Evolutionary conservation across 139 green algal genomes (phyloP).

Genomic region (Dunaliella primolecta): DNA sequence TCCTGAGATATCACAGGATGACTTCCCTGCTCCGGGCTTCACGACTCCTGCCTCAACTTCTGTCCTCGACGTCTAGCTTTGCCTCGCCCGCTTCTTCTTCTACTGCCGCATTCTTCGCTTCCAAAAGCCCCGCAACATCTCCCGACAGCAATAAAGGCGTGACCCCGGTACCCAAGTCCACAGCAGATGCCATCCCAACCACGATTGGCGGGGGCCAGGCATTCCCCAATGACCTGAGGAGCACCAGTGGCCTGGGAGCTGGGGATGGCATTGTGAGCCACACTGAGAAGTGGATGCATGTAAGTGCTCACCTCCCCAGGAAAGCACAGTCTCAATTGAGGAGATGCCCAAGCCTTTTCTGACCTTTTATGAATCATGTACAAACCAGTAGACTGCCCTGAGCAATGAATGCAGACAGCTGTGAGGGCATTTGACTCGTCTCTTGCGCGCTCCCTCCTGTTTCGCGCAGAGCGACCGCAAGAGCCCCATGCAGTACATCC

Average conservation of each 20-base stretch:
- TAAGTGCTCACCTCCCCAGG: constrained; percentile 16
- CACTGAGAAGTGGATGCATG: constrained; percentile 87
- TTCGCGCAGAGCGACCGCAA: constrained; percentile 27
- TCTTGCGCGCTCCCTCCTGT: neutral
- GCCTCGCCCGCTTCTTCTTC: neutral
- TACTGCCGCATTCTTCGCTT: too few species aligned
- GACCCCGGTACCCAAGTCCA: too few species aligned
- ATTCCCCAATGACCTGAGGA: constrained; percentile 25
- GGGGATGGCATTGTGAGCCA: constrained; percentile 77
- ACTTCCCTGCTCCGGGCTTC: neutral
- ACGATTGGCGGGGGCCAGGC: constrained; percentile 17
- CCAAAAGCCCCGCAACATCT: too few species aligned
- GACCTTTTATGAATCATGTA: too few species aligned
- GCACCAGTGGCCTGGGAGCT: constrained; percentile 67
- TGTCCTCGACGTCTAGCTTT: neutral
- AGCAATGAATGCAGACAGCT: too few species aligned
- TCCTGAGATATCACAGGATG: too few species aligned
- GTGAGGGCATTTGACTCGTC: neutral
- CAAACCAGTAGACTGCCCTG: too few species aligned
- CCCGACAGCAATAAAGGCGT: too few species aligned
- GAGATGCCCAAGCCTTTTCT: too few species aligned
- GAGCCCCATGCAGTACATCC: constrained; percentile 77
- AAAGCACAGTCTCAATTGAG: neutral
- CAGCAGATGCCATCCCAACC: constrained; percentile 17
- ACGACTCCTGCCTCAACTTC: neutral